Evolutionary conservation across 2,329 filamentous ascomycete species (phyloP), one percentile per base, ranked within the genome.

Genomic region (Apiospora saccharicola): DNA sequence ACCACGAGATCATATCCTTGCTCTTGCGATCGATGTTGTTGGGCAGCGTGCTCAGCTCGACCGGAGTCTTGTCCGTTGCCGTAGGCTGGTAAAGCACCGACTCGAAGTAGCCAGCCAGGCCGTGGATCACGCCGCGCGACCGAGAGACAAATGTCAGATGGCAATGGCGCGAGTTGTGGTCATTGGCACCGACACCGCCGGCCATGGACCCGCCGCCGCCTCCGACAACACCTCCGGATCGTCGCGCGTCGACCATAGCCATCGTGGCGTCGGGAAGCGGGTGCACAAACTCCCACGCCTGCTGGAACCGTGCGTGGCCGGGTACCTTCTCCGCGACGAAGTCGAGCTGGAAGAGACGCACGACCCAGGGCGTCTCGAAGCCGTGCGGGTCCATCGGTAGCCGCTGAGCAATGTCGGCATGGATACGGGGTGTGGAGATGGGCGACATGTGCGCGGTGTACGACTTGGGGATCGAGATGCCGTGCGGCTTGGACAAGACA

Each of bases 1-100:
- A 99, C 96, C 96, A 99, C 71, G 94, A 97, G 75, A 98, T 97
- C 97, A 99, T 99, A 78, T 97, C 95, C 80, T 93, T 93, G 86
- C 95, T 98, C 89, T 98, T 98, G 72, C 86, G 85, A 71, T 96
- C 94, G 83, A 99, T 98, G 43, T 92, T 94, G 75, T 97, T 93
- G 0, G 96, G 97, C 78, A 98, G 93, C 4, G 93, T 99, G 79
- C 94, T 97, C 73, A 99, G 88, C 84, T 98, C 96, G 5, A 98
- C 90, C 76, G 90, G 91, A 1, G 85, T 78, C 75, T 83, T 78
- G 43, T 78, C 80, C 53, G 75, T 75, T 46, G 68, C 71, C 82
- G 72, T 72, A 16, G 86, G 88, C 76, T 88, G 88, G 80, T 98
- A 99, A 26, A 99, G 87, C n/a, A 97, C 94, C 0, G 95, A 94